These are phyloP conservation scores for Orbilia ellipsospora DNA, from an alignment of 2,329 filamentous ascomycete genomes.

Conservation along the genomic window DNA sequence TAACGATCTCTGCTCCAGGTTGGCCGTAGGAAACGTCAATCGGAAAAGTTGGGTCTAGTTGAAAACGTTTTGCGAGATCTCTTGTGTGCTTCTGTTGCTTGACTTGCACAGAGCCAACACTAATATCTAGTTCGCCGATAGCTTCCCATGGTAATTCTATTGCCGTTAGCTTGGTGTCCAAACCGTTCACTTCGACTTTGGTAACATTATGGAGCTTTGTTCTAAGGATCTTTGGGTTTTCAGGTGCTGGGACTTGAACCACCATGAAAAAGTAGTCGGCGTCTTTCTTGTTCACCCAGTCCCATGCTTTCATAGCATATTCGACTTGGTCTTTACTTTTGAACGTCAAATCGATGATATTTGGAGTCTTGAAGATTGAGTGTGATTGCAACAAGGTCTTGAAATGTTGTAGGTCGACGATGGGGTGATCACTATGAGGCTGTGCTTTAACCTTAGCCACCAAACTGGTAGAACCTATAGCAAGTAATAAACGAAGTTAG, in stretches of 20 bases:
- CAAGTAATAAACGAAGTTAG: background rate
- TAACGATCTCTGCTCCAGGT: background rate
- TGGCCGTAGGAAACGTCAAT: slow-evolving; percentile 6
- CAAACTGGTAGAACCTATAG: background rate
- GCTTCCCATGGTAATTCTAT: slow-evolving; percentile 9
- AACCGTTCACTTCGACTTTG: slow-evolving; percentile 16
- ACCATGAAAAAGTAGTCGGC: slow-evolving; percentile 27
- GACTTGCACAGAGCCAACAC: background rate
- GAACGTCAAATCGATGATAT: slow-evolving; percentile 24
- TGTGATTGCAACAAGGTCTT: slow-evolving; percentile 8
- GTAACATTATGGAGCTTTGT: slow-evolving; percentile 6
- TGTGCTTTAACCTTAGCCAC: background rate
- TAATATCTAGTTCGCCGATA: slow-evolving; percentile 23
- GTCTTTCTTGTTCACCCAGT: background rate
- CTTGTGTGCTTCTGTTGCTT: background rate
- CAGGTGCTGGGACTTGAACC: slow-evolving; percentile 6
- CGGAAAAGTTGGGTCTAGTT: slow-evolving; percentile 5
- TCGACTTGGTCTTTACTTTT: background rate
- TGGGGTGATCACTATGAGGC: slow-evolving; percentile 13
- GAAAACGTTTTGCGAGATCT: slow-evolving; percentile 10
- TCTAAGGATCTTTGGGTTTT: slow-evolving; percentile 8
- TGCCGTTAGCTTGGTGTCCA: slow-evolving; percentile 5
- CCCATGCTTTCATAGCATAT: slow-evolving; percentile 10
- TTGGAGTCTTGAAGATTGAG: background rate
- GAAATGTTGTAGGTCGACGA: slow-evolving; percentile 11